phyloP scores from a whole-genome alignment of 2,329 filamentous ascomycete species.

The Phialocephala sp. region DNA sequence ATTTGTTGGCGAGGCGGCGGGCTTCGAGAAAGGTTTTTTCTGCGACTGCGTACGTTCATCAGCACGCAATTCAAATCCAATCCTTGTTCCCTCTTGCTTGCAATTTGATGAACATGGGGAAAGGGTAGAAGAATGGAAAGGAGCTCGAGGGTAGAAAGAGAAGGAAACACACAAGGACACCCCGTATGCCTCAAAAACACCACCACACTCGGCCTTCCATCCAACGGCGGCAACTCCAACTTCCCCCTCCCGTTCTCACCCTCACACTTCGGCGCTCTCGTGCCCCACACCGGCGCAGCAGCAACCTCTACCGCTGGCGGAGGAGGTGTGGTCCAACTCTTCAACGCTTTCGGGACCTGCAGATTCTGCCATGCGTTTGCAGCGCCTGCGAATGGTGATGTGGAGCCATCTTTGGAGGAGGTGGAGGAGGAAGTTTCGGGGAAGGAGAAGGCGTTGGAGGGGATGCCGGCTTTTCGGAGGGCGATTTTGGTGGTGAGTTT shows the following conservation, averaged over 20 bases:
- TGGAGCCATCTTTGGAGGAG: slow-evolving; percentile 26
- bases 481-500: slow-evolving; percentile 43
- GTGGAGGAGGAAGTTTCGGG: slow-evolving; percentile 14
- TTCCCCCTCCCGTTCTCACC: slow-evolving; percentile 16
- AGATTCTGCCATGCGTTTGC: slow-evolving; percentile 41
- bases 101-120: background rate
- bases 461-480: slow-evolving; percentile 41
- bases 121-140: background rate
- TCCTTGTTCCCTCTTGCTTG: no score
- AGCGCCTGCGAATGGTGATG: slow-evolving; percentile 29
- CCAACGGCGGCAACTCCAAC: slow-evolving; percentile 51
- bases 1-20: slow-evolving; percentile 56
- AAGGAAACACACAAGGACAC: slow-evolving; percentile 67
- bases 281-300: slow-evolving; percentile 33
- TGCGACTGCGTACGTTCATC: slow-evolving; percentile 56
- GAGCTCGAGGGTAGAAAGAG: background rate
- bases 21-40: slow-evolving; percentile 69
- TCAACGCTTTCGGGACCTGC: slow-evolving; percentile 37
- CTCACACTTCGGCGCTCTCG: slow-evolving; percentile 32
- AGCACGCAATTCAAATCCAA: no score
- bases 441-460: slow-evolving; percentile 35
- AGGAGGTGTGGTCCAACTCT: slow-evolving; percentile 40
- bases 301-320: slow-evolving; percentile 39
- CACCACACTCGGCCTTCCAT: slow-evolving; percentile 62
- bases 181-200: slow-evolving; percentile 75